Base-by-base conservation (phyloP, 1,284 basidiomycete genomes). In the Grifola frondosa region DNA sequence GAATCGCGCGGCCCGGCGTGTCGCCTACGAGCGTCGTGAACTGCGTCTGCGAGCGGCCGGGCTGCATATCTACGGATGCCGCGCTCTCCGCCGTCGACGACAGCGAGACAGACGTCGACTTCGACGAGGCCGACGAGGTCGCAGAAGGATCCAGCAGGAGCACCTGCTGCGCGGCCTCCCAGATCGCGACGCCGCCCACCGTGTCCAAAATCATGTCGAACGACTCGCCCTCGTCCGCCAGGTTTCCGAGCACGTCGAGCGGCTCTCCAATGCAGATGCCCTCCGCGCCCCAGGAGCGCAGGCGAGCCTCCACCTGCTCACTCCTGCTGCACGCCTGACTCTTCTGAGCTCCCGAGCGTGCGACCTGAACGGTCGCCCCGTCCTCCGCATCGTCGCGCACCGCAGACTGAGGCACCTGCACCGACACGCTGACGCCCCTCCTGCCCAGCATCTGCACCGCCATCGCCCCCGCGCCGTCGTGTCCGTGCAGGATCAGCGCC, bases 151-250 rank as follows among this genome's bases (percentile, higher is more conserved):
- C 54, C 24, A 48, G 45, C 10, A 58, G 49, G 33, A 95, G 66
- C 19, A 91, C 70, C 48, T 71, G 63, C 54, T 80, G 78, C 2
- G 82, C 77, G 2, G 81, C 83, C 50, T 88, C 83, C 76, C 88
- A 88, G 19, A 92, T 71, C 20, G 75, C 77, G 49, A 77, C 74
- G 11, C 91, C 89, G 8, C 91, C 91, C 16, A 88, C 67, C 1
- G 86, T 88, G 62, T 94, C 91, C 42, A 94, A 63, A 3, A 95
- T 76, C 21, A 81, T 81, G 60, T 93, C 88, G 60, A 91, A 88
- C 39, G 74, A 69, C 46, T 80, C 76, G 8, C 73, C 75, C 44
- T 81, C 75, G 40, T 69, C 73, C 22, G 67, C 68, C 26, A 86
- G 62, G 30, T 72, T 64, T 30, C 76, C 73, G 19, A 87, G 64